phyloP scores from a whole-genome alignment of 2,329 filamentous ascomycete species.

The Venturiaceae sp. region DNA sequence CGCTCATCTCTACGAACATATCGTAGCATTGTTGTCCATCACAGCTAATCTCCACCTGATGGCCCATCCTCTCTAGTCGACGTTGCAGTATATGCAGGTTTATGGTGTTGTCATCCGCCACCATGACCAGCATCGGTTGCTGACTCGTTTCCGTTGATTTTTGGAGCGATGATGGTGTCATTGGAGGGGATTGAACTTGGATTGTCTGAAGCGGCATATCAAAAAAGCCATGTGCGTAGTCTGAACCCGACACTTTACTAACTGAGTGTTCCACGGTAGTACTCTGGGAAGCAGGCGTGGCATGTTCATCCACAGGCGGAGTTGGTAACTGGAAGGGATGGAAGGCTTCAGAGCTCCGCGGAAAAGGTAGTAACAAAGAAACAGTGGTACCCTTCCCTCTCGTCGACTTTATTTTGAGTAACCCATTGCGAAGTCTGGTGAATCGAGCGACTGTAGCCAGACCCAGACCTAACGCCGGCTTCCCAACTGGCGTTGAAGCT shows the following conservation, averaged over 20 bases:
- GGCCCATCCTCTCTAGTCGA: constrained; percentile 64
- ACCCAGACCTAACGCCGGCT: constrained; percentile 60
- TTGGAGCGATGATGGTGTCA: constrained; percentile 6
- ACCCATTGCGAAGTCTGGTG: constrained; percentile 79
- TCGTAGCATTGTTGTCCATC: constrained; percentile 79
- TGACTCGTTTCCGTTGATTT: constrained; percentile 13
- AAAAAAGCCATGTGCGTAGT: not conserved
- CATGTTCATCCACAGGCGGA: not conserved
- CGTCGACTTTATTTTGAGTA: constrained; percentile 74
- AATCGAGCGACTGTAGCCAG: constrained; percentile 86
- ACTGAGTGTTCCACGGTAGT: not conserved
- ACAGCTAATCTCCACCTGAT: constrained; percentile 60
- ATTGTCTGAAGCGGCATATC: not conserved
- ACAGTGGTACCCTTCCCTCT: constrained; percentile 74
- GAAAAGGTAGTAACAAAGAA: constrained; percentile 68
- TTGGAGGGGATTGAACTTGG: not conserved
- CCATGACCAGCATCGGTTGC: constrained; percentile 53
- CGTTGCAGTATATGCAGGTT: constrained; percentile 77
- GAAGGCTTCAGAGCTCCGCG: constrained; percentile 23
- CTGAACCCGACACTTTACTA: not conserved
- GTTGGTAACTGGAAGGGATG: not conserved
- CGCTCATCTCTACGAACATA: constrained; percentile 53
- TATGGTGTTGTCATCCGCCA: constrained; percentile 81
- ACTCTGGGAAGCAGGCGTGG: not conserved
- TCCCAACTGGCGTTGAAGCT: constrained; percentile 16